These are phyloP conservation scores for Moniliophthora roreri DNA, from an alignment of 1,284 basidiomycete species.

Conservation along the genomic window DNA sequence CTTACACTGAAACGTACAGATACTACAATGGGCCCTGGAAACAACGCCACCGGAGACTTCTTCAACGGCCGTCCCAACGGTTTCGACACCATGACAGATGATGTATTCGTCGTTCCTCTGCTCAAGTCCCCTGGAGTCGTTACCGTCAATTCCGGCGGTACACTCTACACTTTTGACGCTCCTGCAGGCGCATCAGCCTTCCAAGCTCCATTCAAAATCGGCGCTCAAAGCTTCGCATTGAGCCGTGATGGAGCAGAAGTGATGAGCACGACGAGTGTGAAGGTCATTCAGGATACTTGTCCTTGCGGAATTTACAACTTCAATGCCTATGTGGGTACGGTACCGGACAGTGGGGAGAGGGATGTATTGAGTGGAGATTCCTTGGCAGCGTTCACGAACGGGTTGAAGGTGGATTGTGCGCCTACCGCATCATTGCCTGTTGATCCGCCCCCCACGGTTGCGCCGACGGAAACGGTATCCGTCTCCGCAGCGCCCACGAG, in stretches of 20 bases:
- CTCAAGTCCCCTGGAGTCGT: conserved; percentile 1
- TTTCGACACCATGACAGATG: conserved; percentile 1
- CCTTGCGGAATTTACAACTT: conserved; percentile 5
- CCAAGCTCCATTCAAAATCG: conserved; percentile 29
- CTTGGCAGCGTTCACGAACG: conserved; percentile 11
- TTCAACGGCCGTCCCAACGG: conserved; percentile 4
- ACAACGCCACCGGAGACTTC: conserved; percentile 21
- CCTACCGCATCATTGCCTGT: conserved; percentile 13
- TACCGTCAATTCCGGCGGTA: conserved; percentile 30
- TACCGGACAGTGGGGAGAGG: conserved; percentile 13
- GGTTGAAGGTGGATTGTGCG: conserved; percentile 15
- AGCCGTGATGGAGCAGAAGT: conserved; percentile 7
- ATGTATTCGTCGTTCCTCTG: background rate
- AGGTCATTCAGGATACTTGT: conserved; percentile 3
- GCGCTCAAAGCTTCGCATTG: conserved; percentile 30
- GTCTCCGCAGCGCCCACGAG: conserved; percentile 8
- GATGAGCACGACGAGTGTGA: conserved; percentile 1
- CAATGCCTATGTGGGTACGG: conserved; percentile 24
- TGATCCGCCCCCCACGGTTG: conserved; percentile 11
- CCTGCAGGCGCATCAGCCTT: conserved; percentile 29
- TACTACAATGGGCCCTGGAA: conserved; percentile 22
- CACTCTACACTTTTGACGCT: conserved; percentile 26
- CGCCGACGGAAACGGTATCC: conserved; percentile 11
- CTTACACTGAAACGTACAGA: too few relatives aligned
- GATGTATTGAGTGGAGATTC: conserved; percentile 19